Base-by-base conservation (phyloP, 164 flowering plant genomes). In the Berberis vulgaris region DNA sequence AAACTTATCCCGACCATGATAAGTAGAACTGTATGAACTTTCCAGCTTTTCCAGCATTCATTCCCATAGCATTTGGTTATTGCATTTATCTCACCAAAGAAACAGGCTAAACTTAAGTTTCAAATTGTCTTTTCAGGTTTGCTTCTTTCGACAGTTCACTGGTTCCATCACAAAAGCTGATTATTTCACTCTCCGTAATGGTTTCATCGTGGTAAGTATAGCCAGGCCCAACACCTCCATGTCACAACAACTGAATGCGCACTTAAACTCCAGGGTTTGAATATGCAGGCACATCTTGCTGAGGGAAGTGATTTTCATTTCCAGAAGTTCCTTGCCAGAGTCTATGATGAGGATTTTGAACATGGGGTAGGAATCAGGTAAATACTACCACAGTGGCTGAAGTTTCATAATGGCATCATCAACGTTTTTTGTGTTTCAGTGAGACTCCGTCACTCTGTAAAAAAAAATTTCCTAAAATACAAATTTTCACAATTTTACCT, bases 361-460 rank as follows among this genome's bases (percentile, higher is more conserved):
- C 78, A 72, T 54, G 87, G 83, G 41, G 86, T 84, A 0, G 87
- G 95, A 62, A 84, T 80, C 54, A 83, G 85, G 95, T 83, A 77
- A 57, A 56, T 10, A 49, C 26, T 41, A 13, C 54, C 26, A 26
- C 26, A 26, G 26, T 26, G 26, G 26, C 26, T 26, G 26, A 26
- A 26, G 26, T 26, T 26, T 26, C 26, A 26, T 26, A 26, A 26
- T 26, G 26, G 26, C 26, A 26, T 26, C 0, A 26, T 26, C 26
- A 26, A 26, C 26, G 26, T 26, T 26, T 26, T 26, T 26, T 26
- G 26, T 26, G 0, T 26, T 26, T 26, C 26, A 26, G 26, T 26
- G 26, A 26, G 26, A 26, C 26, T 26, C 26, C 26, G 26, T 26
- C 26, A 26, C 26, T 26, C 26, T 26, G 26, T 26, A n/a, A n/a